These are phyloP conservation scores for Closterium sp. DNA, from an alignment of 139 green algal genomes.

Conservation along the genomic window DNA sequence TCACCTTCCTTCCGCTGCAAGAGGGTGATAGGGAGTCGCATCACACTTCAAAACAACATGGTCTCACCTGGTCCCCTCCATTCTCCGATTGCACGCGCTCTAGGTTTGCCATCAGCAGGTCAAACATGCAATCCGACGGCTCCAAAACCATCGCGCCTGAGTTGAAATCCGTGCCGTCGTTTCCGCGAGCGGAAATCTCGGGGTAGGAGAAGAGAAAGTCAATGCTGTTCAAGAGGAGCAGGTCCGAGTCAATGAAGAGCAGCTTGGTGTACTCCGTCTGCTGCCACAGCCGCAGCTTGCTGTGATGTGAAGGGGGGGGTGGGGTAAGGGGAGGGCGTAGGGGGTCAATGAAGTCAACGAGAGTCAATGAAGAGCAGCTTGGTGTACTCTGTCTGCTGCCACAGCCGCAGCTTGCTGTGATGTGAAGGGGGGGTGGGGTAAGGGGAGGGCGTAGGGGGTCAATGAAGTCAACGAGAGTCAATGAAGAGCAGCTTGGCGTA, in stretches of 20 bases:
- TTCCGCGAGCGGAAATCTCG: constrained; percentile 4
- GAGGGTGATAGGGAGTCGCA: neutral
- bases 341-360: neutral
- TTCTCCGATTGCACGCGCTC: constrained; percentile 1
- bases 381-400: no score
- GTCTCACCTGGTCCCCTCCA: constrained; percentile 7
- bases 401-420: constrained; percentile 2
- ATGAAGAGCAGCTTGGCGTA: neutral
- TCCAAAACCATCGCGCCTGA: constrained; percentile 24
- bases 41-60: neutral
- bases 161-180: constrained; percentile 21
- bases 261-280: constrained; percentile 28
- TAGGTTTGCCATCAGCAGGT: neutral
- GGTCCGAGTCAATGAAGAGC: constrained; percentile 18
- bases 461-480: neutral
- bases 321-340: neutral
- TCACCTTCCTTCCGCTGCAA: no score
- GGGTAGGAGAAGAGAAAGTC: constrained; percentile 20
- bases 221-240: constrained; percentile 8
- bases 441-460: neutral
- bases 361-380: neutral
- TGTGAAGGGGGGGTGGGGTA: no score
- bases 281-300: constrained; percentile 22
- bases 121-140: constrained; percentile 33
- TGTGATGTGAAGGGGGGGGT: neutral